Evolutionary conservation across 2,329 filamentous ascomycete species (phyloP).

Genomic region (Volutella citrinella): DNA sequence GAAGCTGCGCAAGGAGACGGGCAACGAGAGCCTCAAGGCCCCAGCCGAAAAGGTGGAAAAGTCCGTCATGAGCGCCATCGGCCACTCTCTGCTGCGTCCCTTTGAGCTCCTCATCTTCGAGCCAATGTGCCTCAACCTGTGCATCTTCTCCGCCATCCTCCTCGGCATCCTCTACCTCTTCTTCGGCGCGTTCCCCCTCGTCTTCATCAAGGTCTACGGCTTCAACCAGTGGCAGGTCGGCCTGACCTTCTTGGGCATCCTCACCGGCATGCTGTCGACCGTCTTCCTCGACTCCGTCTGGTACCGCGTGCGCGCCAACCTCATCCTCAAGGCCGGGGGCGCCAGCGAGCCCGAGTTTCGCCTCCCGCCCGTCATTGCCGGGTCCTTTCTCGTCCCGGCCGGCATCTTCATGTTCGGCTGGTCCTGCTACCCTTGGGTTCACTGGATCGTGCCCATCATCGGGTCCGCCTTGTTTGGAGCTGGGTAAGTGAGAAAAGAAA

Average conservation of each 20-base stretch:
- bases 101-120: constrained; percentile 78
- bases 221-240: constrained; percentile 79
- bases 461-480: constrained; percentile 68
- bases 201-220: constrained; percentile 71
- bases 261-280: constrained; percentile 65
- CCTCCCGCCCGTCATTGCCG: constrained; percentile 70
- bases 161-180: constrained; percentile 87
- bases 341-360: constrained; percentile 83
- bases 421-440: constrained; percentile 71
- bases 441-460: constrained; percentile 75
- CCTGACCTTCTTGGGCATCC: constrained; percentile 71
- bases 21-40: constrained; percentile 73
- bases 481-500: constrained; percentile 64
- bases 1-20: constrained; percentile 67
- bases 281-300: constrained; percentile 64
- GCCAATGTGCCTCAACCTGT: constrained; percentile 82
- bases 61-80: constrained; percentile 62
- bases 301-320: constrained; percentile 54
- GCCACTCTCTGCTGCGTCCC: constrained; percentile 61
- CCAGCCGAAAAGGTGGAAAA: constrained; percentile 71
- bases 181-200: constrained; percentile 81
- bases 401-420: constrained; percentile 89
- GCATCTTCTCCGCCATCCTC: constrained; percentile 79
- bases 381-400: constrained; percentile 73
- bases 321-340: constrained; percentile 53